These are phyloP conservation scores for Zelopaecilomyces penicillatus DNA, from an alignment of 2,329 filamentous ascomycete species.

Conservation along the genomic window DNA sequence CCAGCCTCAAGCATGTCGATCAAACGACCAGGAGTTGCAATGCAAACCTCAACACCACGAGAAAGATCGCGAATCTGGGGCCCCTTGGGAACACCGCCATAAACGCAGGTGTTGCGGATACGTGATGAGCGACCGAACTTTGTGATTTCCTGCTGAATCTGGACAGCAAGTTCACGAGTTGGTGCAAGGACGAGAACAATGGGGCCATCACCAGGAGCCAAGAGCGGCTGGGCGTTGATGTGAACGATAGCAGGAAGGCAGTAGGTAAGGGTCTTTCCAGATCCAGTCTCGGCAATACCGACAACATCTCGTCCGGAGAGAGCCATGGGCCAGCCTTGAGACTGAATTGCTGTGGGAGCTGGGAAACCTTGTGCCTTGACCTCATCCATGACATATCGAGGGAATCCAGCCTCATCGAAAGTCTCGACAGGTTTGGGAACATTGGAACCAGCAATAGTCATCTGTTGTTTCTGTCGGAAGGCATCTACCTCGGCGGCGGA, in stretches of 20 bases:
- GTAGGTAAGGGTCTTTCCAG: conserved; percentile 97
- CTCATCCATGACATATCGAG: conserved; percentile 93
- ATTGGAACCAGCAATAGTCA: conserved; percentile 69
- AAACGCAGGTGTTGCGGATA: conserved; percentile 97
- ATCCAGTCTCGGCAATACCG: conserved; percentile 98
- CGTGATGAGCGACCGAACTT: conserved; percentile 98
- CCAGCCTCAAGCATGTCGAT: conserved; percentile 98
- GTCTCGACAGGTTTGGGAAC: conserved; percentile 92
- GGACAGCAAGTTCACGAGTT: conserved; percentile 94
- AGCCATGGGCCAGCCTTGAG: conserved; percentile 98
- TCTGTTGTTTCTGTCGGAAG: conserved; percentile 79
- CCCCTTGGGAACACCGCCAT: conserved; percentile 97
- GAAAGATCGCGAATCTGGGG: conserved; percentile 92
- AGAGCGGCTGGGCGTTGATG: conserved; percentile 97
- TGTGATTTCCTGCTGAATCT: conserved; percentile 97
- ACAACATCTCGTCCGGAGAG: conserved; percentile 96
- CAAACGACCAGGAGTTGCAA: conserved; percentile 92
- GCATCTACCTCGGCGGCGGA: conserved; percentile 72
- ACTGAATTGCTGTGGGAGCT: conserved; percentile 90
- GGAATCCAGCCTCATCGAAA: conserved; percentile 97
- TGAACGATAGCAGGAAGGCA: conserved; percentile 97
- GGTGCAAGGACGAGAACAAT: conserved; percentile 95
- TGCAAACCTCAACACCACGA: conserved; percentile 95
- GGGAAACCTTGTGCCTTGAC: conserved; percentile 97
- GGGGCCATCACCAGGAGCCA: conserved; percentile 89